phyloP scores from a whole-genome alignment of 495 filamentous ascomycete genomes.

The Filosporella fistucella region DNA sequence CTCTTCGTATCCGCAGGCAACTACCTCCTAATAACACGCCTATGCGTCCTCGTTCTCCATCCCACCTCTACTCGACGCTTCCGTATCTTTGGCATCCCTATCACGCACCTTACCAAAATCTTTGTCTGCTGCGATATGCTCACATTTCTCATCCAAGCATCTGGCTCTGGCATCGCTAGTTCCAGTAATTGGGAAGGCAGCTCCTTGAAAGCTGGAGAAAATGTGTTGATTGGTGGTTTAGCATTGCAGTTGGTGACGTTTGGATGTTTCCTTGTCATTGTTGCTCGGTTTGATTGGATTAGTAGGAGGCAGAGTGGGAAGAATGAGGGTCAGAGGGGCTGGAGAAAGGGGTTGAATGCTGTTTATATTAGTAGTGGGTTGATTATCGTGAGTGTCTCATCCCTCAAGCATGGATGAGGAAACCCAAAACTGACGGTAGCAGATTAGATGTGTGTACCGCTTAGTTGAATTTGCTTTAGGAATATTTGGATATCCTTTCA shows the following conservation, averaged over 20 bases:
- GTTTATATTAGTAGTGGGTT: conserved; percentile 25
- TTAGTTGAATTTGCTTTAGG: conserved; percentile 33
- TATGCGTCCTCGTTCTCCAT: conserved; percentile 20
- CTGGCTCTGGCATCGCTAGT: conserved; percentile 30
- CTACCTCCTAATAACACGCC: conserved; percentile 29
- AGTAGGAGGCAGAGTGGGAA: conserved; percentile 7
- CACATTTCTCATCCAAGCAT: conserved; percentile 29
- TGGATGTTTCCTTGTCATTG: conserved; percentile 24
- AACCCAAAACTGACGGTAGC: not conserved
- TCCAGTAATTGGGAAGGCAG: conserved; percentile 27
- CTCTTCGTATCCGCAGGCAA: conserved; percentile 30
- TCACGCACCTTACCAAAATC: conserved; percentile 25
- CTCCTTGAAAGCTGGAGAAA: conserved; percentile 14
- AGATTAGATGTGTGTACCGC: conserved; percentile 33
- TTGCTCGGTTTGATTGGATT: conserved; percentile 19
- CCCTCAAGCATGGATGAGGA: not conserved
- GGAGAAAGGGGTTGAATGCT: conserved; percentile 24
- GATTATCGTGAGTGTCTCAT: conserved; percentile 24
- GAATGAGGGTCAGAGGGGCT: conserved; percentile 11
- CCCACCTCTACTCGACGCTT: conserved; percentile 11
- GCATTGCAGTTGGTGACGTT: conserved; percentile 28
- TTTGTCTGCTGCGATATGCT: conserved; percentile 32
- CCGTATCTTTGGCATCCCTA: conserved; percentile 18
- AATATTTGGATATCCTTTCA: conserved; percentile 30
- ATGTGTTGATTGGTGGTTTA: conserved; percentile 29